Evolutionary conservation across 345 rosid species (phyloP).

Genomic region (Bruguiera gymnorhiza): DNA sequence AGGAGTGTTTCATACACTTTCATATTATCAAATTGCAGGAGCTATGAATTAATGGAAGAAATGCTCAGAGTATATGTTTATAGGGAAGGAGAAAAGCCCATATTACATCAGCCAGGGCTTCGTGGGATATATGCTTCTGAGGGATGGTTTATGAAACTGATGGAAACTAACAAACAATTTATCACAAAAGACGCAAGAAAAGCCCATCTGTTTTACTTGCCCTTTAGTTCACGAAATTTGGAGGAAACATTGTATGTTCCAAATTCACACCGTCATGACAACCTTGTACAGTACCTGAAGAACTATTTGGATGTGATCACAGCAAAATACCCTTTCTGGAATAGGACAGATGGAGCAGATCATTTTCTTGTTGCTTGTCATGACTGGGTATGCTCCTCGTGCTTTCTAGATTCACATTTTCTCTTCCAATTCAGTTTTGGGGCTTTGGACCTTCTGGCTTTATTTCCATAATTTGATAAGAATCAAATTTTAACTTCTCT

Average conservation of each 20-base stretch:
- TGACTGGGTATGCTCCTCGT: slow-evolving; percentile 67
- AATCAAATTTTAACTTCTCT: background rate
- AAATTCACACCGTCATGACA: slow-evolving; percentile 62
- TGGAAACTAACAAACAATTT: slow-evolving; percentile 62
- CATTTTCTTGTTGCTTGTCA: slow-evolving; percentile 97
- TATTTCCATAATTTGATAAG: too few species aligned
- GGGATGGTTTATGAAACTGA: slow-evolving; percentile 95
- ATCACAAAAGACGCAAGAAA: slow-evolving; percentile 54
- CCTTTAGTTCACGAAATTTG: slow-evolving; percentile 81
- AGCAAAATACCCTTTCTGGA: slow-evolving; percentile 76
- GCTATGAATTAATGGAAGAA: slow-evolving; percentile 89
- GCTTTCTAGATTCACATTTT: slow-evolving; percentile 8
- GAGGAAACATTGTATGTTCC: slow-evolving; percentile 68
- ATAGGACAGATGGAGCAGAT: slow-evolving; percentile 82
- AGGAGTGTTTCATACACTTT: background rate
- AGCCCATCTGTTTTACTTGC: slow-evolving; percentile 88
- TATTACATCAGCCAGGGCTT: slow-evolving; percentile 65
- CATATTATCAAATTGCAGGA: slow-evolving; percentile 45
- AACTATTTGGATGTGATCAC: slow-evolving; percentile 56
- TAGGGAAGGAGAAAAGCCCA: slow-evolving; percentile 77
- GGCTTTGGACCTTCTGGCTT: slow-evolving; percentile 3
- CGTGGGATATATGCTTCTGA: slow-evolving; percentile 95
- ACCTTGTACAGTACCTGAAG: slow-evolving; percentile 60
- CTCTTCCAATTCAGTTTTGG: background rate
- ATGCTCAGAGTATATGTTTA: slow-evolving; percentile 77